Conservation (phyloP, 768 basidiomycete species). For the Russula ochroleuca region DNA sequence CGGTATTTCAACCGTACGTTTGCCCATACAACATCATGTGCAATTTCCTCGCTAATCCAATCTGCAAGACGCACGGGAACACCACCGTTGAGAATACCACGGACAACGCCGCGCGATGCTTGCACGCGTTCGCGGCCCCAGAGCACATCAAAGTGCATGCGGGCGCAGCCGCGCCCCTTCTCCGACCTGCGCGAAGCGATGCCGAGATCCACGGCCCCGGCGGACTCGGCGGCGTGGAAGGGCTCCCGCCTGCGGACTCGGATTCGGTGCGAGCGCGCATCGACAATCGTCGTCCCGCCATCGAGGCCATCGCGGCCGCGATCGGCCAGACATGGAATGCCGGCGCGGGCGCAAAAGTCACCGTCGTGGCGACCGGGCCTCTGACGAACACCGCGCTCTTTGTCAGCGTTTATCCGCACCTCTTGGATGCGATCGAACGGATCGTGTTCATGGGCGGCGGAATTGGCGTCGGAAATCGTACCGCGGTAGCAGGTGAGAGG, state of each 20-base stretch:
- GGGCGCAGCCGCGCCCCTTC: conserved; percentile 66
- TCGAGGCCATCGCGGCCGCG: conserved; percentile 63
- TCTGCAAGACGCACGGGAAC: conserved; percentile 73
- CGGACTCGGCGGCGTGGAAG: conserved; percentile 81
- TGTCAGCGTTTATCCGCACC: conserved; percentile 42
- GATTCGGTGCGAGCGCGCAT: conserved; percentile 50
- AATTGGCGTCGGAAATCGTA: conserved; percentile 76
- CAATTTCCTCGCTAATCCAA: not conserved
- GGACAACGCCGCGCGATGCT: conserved; percentile 71
- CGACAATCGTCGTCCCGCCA: conserved; percentile 47
- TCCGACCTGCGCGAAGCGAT: conserved; percentile 58
- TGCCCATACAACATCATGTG: conserved; percentile 1
- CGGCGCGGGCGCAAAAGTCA: conserved; percentile 56
- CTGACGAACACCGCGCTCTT: conserved; percentile 70
- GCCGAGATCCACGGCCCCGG: conserved; percentile 79
- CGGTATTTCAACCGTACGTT: conserved; percentile 75
- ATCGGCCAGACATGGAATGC: conserved; percentile 54
- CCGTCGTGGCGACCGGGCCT: conserved; percentile 73
- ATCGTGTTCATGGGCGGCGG: conserved; percentile 92
- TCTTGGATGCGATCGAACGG: conserved; percentile 55
- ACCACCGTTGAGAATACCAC: conserved; percentile 56
- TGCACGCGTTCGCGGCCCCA: conserved; percentile 69
- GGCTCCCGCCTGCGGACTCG: conserved; percentile 51
- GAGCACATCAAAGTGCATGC: conserved; percentile 55
- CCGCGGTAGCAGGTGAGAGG: conserved; percentile 59